Evolutionary conservation across 139 green algal species (phyloP), one percentile per base, ranked within the genome.

Genomic region (Chlorella sp.): DNA sequence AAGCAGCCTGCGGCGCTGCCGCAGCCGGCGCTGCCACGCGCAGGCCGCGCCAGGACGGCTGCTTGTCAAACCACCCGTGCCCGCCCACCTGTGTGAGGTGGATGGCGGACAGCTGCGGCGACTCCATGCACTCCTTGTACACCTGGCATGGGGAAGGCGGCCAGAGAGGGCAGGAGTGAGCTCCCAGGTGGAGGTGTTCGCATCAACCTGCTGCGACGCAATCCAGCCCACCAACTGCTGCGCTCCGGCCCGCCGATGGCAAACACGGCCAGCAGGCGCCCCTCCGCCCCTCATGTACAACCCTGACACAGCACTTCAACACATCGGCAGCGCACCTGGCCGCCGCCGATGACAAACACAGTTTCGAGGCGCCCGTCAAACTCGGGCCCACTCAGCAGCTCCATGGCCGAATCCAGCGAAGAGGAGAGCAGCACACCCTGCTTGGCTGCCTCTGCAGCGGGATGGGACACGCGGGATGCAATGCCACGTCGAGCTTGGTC

Each of bases 291-390:
- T 20, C n/a, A n/a, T 65, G 7, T 65, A 20, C 56, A 30, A n/a
- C 58, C 28, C 28, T 14, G 9, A 14, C 24, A 36, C 20, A 34
- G n/a, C 60, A 26, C 60, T 1, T 1, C 65, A 19, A 32, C 17
- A 40, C n/a, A 8, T 1, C n/a, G 2, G 16, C 6, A 9, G 13
- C 76, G 2, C 51, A 82, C 77, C 85, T 98, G 89, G 8, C 94
- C 97, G 26, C 97, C 97, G 34, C 97, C 97, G 85, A 99, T 99
- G 32, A 99, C 95, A 85, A 99, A 99, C 11, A 96, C 88, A 22
- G 76, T 92, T 86, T 99, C 97, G 20, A 99, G 86, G 0, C 64
- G 70, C 17, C 75, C 58, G 26, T 40, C 44, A 46, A 88, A 75
- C 58, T 88, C 81, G 0, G 86, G 82, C 0, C 67, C 40, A 20